Evolutionary conservation across 2,329 filamentous ascomycete genomes (phyloP).

Genomic region (Fusarium pilosicola): DNA sequence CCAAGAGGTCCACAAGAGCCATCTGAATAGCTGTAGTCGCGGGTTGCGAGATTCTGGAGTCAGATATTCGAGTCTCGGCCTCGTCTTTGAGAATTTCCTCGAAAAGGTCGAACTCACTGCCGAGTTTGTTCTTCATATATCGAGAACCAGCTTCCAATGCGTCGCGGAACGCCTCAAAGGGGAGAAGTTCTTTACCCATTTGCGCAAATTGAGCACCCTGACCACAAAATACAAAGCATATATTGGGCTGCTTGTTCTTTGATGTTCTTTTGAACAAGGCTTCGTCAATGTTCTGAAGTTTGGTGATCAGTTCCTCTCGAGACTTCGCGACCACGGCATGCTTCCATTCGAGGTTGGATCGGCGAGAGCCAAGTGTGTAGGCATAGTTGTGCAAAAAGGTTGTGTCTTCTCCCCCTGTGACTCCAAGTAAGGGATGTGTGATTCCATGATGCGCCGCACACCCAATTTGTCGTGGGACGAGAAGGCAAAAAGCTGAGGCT

Average conservation of each 20-base stretch:
- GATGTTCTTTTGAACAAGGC: conserved; percentile 38
- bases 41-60: conserved; percentile 53
- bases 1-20: conserved; percentile 54
- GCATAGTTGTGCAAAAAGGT: conserved; percentile 53
- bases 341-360: conserved; percentile 58
- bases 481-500: conserved; percentile 54
- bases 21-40: conserved; percentile 56
- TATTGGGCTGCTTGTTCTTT: conserved; percentile 41
- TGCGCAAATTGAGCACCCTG: conserved; percentile 56
- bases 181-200: conserved; percentile 56
- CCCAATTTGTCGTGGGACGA: conserved; percentile 57
- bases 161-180: conserved; percentile 54
- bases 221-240: conserved; percentile 57
- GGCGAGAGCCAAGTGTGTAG: conserved; percentile 58
- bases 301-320: conserved; percentile 45
- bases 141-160: conserved; percentile 50
- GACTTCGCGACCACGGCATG: conserved; percentile 51
- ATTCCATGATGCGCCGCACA: conserved; percentile 49
- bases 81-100: conserved; percentile 49
- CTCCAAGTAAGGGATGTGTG: conserved; percentile 49
- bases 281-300: conserved; percentile 40
- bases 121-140: conserved; percentile 46
- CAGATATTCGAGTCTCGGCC: conserved; percentile 44
- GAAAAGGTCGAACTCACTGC: conserved; percentile 48
- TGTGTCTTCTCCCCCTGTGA: conserved; percentile 3